These are phyloP conservation scores for Kwoniella pini DNA, from an alignment of 768 basidiomycete genomes.

Conservation along the genomic window DNA sequence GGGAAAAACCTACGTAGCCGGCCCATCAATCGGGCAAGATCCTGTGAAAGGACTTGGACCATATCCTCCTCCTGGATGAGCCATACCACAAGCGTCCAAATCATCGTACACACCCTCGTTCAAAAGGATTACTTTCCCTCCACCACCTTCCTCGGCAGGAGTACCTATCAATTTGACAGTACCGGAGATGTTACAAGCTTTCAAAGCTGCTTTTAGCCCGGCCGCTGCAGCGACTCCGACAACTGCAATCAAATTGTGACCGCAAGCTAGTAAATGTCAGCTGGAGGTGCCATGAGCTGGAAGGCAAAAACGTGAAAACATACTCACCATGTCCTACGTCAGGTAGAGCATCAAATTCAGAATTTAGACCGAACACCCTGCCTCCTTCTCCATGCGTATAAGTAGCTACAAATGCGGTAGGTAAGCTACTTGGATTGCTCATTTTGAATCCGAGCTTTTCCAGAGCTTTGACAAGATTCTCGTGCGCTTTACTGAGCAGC, in stretches of 20 bases:
- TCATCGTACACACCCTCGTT: slow-evolving; percentile 35
- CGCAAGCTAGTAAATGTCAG: slow-evolving; percentile 5
- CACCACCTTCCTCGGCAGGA: slow-evolving; percentile 46
- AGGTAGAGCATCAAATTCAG: slow-evolving; percentile 41
- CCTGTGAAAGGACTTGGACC: slow-evolving; percentile 25
- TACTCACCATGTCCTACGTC: slow-evolving; percentile 32
- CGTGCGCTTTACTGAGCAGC: slow-evolving; percentile 24
- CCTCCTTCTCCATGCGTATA: slow-evolving; percentile 28
- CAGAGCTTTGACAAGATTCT: slow-evolving; percentile 19
- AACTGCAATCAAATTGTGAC: slow-evolving; percentile 43
- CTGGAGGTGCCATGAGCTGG: slow-evolving; percentile 7
- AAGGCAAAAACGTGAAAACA: background rate
- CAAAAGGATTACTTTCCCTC: slow-evolving; percentile 37
- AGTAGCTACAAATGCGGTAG: slow-evolving; percentile 37
- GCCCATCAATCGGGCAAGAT: slow-evolving; percentile 25
- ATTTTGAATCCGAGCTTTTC: slow-evolving; percentile 26
- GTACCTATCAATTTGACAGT: slow-evolving; percentile 38
- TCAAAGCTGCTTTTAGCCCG: slow-evolving; percentile 31
- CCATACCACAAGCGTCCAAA: slow-evolving; percentile 45
- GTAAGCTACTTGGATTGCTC: slow-evolving; percentile 26
- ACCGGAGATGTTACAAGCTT: slow-evolving; percentile 30
- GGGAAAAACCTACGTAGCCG: slow-evolving; percentile 21
- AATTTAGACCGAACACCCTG: slow-evolving; percentile 29
- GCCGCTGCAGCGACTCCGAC: slow-evolving; percentile 35
- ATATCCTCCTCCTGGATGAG: slow-evolving; percentile 39